phyloP scores from a whole-genome alignment of 192 early-diverging fungal genomes.

The Gonapodya prolifera region DNA sequence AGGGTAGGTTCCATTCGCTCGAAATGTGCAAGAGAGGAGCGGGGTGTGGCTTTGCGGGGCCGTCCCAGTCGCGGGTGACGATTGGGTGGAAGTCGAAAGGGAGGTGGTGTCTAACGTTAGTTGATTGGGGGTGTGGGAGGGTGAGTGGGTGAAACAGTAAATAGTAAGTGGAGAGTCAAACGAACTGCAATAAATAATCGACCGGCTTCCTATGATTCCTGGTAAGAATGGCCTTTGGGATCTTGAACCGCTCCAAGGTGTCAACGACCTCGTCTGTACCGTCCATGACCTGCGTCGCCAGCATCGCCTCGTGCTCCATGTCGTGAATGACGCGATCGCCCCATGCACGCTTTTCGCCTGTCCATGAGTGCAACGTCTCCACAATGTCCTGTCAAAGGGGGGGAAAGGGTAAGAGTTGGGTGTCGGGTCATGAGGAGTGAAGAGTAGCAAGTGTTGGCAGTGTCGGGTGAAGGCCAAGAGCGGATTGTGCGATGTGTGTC shows the following conservation, averaged over 20 bases:
- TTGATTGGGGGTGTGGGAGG: no score
- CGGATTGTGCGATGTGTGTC: no score
- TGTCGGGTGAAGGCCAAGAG: no score
- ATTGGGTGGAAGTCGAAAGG: neutral
- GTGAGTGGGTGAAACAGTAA: no score
- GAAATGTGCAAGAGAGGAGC: neutral
- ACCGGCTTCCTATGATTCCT: slow-evolving; percentile 3
- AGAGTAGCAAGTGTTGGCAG: no score
- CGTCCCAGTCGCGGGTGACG: slow-evolving; percentile 1
- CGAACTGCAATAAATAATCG: neutral
- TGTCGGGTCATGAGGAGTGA: no score
- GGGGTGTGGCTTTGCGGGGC: slow-evolving; percentile 2
- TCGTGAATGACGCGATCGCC: neutral
- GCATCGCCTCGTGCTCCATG: slow-evolving; percentile 6
- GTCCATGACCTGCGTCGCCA: neutral
- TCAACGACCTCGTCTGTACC: neutral
- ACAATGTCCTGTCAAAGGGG: neutral
- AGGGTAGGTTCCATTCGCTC: neutral
- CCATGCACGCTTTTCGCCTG: neutral
- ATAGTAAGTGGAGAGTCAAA: no score
- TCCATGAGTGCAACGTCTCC: neutral
- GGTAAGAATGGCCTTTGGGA: slow-evolving; percentile 6
- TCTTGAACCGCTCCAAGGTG: neutral
- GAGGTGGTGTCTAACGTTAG: neutral
- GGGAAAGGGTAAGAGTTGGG: no score